A percentile compares a stretch with the other conserved stretches of the same genome.
These are phyloP conservation scores for Glutinoglossum americanum DNA, from an alignment of 495 filamentous ascomycete genomes.

Conservation along the genomic window DNA sequence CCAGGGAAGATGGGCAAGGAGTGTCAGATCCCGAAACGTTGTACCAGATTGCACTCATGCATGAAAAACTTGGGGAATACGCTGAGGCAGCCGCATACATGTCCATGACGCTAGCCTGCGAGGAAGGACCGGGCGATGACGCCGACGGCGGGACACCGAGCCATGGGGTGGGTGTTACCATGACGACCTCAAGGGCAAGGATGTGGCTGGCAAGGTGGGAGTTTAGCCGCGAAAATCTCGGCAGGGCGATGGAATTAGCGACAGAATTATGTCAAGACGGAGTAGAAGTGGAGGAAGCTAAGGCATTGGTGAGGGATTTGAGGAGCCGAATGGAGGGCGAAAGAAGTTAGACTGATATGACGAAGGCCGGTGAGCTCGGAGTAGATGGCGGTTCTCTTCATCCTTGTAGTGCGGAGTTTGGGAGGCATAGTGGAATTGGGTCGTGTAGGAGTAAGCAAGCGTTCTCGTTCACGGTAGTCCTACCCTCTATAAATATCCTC, in stretches of 20 bases:
- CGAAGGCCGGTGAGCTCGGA: neutral
- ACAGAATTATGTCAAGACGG: constrained; percentile 90
- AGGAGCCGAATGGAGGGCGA: constrained; percentile 51
- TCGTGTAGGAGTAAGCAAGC: no score
- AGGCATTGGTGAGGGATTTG: constrained; percentile 79
- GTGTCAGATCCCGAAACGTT: constrained; percentile 78
- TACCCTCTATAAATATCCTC: no score
- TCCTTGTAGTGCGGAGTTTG: neutral
- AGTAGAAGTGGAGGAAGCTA: constrained; percentile 92
- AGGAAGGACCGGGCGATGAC: constrained; percentile 31
- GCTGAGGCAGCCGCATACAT: constrained; percentile 78
- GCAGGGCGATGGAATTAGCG: constrained; percentile 57
- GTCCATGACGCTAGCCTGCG: constrained; percentile 83
- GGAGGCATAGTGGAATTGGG: neutral
- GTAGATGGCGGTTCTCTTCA: neutral
- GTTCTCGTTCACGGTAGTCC: no score
- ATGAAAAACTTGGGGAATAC: constrained; percentile 53
- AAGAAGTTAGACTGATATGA: constrained; percentile 10
- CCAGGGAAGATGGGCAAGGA: constrained; percentile 8
- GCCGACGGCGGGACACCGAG: neutral
- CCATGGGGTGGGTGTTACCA: constrained; percentile 38
- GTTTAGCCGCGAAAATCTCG: constrained; percentile 49
- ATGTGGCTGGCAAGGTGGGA: constrained; percentile 84
- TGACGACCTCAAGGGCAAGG: constrained; percentile 71
- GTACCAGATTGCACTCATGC: constrained; percentile 72